Percentiles rank a stretch among this genome's conserved stretches.
Evolutionary conservation across 164 flowering plant species (phyloP).

Genomic region (Taxillus chinensis): DNA sequence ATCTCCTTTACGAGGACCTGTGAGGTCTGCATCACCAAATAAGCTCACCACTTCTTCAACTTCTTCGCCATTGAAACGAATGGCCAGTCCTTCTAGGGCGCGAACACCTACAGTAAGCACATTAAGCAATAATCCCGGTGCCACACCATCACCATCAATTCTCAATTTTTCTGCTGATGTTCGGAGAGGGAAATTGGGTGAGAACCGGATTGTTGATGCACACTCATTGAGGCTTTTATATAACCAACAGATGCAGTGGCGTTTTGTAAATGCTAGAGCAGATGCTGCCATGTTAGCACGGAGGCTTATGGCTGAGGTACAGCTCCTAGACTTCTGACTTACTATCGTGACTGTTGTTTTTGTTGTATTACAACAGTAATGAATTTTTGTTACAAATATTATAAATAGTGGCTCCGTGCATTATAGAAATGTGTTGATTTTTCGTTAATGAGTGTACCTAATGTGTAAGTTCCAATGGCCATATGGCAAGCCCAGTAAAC

Average conservation of each 20-base stretch:
- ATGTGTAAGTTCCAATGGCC: too few species aligned
- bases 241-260: slow-evolving; percentile 79
- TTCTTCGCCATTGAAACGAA: slow-evolving; percentile 43
- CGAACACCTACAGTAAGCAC: slow-evolving; percentile 25
- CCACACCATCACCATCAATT: slow-evolving; percentile 30
- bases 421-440: too few species aligned
- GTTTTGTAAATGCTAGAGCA: slow-evolving; percentile 69
- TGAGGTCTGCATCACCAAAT: slow-evolving; percentile 60
- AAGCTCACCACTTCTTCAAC: slow-evolving; percentile 22
- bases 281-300: slow-evolving; percentile 46
- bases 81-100: slow-evolving; percentile 49
- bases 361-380: too few species aligned
- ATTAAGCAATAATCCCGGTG: slow-evolving; percentile 17
- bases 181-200: slow-evolving; percentile 63
- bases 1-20: slow-evolving; percentile 49
- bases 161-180: slow-evolving; percentile 51
- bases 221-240: slow-evolving; percentile 58
- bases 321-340: neutral
- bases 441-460: too few species aligned
- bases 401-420: too few species aligned
- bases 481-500: too few species aligned
- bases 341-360: too few species aligned
- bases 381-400: too few species aligned
- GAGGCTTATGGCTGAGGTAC: slow-evolving; percentile 63
- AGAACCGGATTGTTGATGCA: slow-evolving; percentile 49